phyloP scores from a whole-genome alignment of 768 basidiomycete genomes.

The Daedalea quercina region DNA sequence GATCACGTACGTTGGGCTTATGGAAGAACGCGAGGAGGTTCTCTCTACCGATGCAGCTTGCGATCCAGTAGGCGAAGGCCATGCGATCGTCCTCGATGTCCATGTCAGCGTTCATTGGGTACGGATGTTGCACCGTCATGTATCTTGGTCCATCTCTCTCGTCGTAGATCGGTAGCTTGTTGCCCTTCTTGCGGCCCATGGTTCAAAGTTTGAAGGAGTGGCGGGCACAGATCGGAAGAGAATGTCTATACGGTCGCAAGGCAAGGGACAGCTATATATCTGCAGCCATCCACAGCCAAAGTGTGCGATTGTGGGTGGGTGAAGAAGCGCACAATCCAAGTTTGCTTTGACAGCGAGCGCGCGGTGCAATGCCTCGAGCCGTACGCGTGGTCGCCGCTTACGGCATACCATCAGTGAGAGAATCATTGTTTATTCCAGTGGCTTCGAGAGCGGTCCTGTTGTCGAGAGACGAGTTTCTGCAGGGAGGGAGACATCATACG shows the following conservation, averaged over 20 bases:
- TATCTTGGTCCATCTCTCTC: conserved; percentile 34
- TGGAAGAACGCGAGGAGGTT: conserved; percentile 34
- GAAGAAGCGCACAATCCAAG: too few species aligned
- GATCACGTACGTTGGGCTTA: conserved; percentile 35
- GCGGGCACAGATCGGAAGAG: too few species aligned
- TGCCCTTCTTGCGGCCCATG: too few species aligned
- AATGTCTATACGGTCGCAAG: too few species aligned
- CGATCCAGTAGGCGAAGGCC: conserved; percentile 37
- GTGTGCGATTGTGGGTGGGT: too few species aligned
- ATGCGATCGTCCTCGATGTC: conserved; percentile 29
- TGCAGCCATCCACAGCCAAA: too few species aligned
- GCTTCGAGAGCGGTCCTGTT: not conserved
- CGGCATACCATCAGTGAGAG: not conserved
- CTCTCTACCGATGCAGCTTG: conserved; percentile 29
- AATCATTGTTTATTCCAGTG: not conserved
- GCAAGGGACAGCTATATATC: too few species aligned
- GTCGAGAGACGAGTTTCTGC: too few species aligned
- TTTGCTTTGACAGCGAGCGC: not conserved
- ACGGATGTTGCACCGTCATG: conserved; percentile 39
- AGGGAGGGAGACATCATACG: too few species aligned
- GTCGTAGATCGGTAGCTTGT: too few species aligned
- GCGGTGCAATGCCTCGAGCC: not conserved
- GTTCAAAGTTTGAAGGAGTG: too few species aligned
- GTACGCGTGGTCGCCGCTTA: not conserved
- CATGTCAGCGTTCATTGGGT: conserved; percentile 36